Evolutionary conservation across 305 asterid genomes (phyloP).

Genomic region (Fraxinus floribunda): DNA sequence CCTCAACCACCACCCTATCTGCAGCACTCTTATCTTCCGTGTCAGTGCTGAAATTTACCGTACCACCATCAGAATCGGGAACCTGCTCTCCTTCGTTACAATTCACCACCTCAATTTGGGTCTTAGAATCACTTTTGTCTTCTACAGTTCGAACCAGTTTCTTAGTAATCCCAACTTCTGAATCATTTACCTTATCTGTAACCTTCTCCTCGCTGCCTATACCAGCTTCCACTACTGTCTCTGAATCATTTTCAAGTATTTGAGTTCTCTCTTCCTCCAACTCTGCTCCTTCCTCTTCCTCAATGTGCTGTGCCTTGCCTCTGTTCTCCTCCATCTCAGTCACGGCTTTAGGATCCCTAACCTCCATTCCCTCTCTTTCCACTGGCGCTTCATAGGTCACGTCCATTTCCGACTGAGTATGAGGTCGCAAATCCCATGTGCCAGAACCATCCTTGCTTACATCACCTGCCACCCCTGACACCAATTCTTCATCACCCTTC

Average conservation of each 20-base stretch:
- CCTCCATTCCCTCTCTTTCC: slow-evolving; percentile 26
- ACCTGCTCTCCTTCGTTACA: slow-evolving; percentile 33
- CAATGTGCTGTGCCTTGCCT: slow-evolving; percentile 20
- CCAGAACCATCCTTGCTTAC: slow-evolving; percentile 11
- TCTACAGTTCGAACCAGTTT: slow-evolving; percentile 17
- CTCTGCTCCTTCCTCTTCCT: slow-evolving; percentile 26
- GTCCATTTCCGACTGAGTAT: slow-evolving; percentile 8
- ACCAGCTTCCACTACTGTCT: slow-evolving; percentile 16
- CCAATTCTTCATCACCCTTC: neutral
- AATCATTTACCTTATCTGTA: slow-evolving; percentile 23
- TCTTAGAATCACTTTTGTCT: slow-evolving; percentile 11
- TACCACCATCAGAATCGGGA: slow-evolving; percentile 19
- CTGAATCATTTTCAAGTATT: slow-evolving; percentile 21
- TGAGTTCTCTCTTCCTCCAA: slow-evolving; percentile 17
- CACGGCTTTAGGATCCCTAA: slow-evolving; percentile 15
- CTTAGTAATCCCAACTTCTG: slow-evolving; percentile 30
- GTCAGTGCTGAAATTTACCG: slow-evolving; percentile 14
- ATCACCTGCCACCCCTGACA: slow-evolving; percentile 1
- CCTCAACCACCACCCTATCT: slow-evolving; percentile 29
- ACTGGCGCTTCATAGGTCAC: slow-evolving; percentile 18
- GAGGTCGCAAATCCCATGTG: slow-evolving; percentile 15
- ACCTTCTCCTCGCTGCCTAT: slow-evolving; percentile 25
- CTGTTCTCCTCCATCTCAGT: slow-evolving; percentile 20
- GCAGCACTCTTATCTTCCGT: slow-evolving; percentile 30
- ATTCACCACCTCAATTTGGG: slow-evolving; percentile 28